Base-by-base conservation (phyloP, 2,329 filamentous ascomycete species). In the Fonsecaea pugnacius region DNA sequence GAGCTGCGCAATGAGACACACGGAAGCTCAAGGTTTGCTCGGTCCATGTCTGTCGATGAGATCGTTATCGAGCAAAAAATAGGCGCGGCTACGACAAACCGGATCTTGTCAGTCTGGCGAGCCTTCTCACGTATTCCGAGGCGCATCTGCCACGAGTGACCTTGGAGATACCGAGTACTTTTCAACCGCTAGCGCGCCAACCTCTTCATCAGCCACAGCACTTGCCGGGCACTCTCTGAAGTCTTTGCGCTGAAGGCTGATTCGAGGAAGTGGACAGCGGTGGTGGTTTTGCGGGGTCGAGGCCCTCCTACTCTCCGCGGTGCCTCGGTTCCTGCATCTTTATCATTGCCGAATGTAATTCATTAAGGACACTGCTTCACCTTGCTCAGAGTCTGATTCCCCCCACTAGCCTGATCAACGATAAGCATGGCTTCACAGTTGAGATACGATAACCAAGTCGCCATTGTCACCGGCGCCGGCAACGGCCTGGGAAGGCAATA, bases 381-480 rank as follows among this genome's bases (percentile, higher is more conserved):
- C n/a, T 10, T 18, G 30, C n/a, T 27, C 14, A 30, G 57, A 27
- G 6, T 24, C 18, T 36, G 33, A 7, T 32, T 24, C 21, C 30
- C 36, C 14, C 18, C 30, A n/a, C 18, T 18, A 24, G 16, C 30
- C 35, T 58, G 40, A 10, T n/a, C n/a, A 14, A 14, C 21, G 30
- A 60, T 36, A 33, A 48, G 33, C 16, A 78, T 66, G 68, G 84
- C 90, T 89, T 87, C 82, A 79, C 84, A 89, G 77, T 82, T 96
- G 74, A 86, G 91, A 73, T 96, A 90, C 76, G 92, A 96, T 79
- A 89, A 88, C 79, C 91, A 95, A 83, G 91, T 91, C 70, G 90
- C 92, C 73, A 91, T 96, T 70, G 88, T 96, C 70, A 96, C 91
- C 53, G 91, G 91, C 72, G 91, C 91, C 65, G 91, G 91, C 69